Evolutionary conservation across 139 green algal species (phyloP), one percentile per base, ranked within the genome.

Genomic region (Picochlorum sp.): DNA sequence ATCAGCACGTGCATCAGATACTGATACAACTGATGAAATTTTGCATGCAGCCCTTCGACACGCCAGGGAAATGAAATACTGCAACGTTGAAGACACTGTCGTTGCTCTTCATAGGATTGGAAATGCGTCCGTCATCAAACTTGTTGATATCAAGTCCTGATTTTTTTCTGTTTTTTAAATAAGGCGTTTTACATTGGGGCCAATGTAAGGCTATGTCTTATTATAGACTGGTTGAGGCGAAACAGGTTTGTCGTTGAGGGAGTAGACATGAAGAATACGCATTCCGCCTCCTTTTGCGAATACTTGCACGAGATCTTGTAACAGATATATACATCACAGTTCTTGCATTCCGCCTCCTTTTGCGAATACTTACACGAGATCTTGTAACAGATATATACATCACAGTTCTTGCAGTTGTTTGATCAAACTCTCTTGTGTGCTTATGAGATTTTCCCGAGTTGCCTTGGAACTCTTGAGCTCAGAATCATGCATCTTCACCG

Each of bases 71-170:
- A 80, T 77, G 66, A 65, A 61, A 45, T 92, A 90, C 77, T 93
- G 86, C 71, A 68, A 63, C 6, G 70, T 72, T 45, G 90, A 88
- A 15, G 90, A 96, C 71, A 83, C 67, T 57, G 88, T 97, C 38
- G 88, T 97, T 20, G 91, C 91, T 7, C 77, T 97, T 65, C 91
- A 97, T 76, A 77, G 91, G 49, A 97, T 97, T 60, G 91, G 91
- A 55, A 92, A 94, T 60, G 88, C 90, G 0, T 96, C 90, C 13
- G 90, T 97, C 6, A 96, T 97, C 84, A 97, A 97, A 77, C 88
- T 96, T 38, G 78, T 93, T 2, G 84, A 92, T 66, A 76, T 88
- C 41, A 74, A 77, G 49, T 28, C 24, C 24, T 28, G 24, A 28
- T 4, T 28, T 28, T 28, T 28, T 28, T 28, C 24, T 28, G 24